phyloP scores from a whole-genome alignment of 805 yeast species.

The Candida nanaspora region DNA sequence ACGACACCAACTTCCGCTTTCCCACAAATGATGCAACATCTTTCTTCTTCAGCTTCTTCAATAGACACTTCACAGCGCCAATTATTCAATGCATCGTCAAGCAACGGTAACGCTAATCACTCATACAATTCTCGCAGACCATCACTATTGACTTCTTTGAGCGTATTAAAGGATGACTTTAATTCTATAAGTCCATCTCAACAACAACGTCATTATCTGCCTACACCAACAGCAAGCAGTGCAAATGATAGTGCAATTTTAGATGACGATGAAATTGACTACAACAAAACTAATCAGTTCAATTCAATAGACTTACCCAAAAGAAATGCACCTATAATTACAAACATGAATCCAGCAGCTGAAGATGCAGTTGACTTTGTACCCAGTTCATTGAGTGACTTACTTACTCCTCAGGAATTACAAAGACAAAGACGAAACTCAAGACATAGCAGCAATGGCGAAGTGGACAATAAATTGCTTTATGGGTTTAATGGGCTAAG shows the following conservation, averaged over 20 bases:
- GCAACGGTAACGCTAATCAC: neutral
- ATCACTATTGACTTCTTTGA: neutral
- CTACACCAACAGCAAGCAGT: neutral
- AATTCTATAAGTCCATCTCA: neutral
- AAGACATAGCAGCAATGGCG: neutral
- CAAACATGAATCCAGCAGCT: too few species aligned
- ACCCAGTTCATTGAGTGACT: conserved; percentile 74
- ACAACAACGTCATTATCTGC: neutral
- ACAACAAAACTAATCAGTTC: too few species aligned
- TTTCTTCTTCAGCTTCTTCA: neutral
- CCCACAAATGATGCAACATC: neutral
- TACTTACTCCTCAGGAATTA: conserved; percentile 76
- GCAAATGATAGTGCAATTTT: neutral
- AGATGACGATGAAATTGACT: neutral
- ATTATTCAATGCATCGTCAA: neutral
- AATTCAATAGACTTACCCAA: too few species aligned
- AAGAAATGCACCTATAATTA: too few species aligned
- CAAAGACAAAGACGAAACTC: conserved; percentile 46
- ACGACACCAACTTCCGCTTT: neutral
- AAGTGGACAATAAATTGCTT: neutral
- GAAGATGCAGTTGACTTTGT: conserved; percentile 65
- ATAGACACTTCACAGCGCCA: neutral
- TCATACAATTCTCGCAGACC: neutral
- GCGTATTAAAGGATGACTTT: neutral
- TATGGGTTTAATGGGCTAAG: neutral